These are phyloP conservation scores for Ploettnerulaceae sp. DNA, from an alignment of 2,329 filamentous ascomycete genomes.

Conservation along the genomic window DNA sequence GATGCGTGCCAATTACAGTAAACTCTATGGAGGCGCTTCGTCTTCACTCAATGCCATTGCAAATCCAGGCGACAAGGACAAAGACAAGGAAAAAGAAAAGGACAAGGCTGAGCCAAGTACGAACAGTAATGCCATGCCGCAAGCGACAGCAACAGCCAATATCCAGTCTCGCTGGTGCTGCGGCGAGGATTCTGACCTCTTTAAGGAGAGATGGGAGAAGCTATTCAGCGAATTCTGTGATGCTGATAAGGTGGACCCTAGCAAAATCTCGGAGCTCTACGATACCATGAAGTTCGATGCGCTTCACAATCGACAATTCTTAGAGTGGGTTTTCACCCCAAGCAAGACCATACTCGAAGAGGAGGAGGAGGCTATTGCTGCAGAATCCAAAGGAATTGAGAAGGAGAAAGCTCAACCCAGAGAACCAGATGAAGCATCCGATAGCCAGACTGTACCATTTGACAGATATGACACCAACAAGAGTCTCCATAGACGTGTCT, in stretches of 20 bases:
- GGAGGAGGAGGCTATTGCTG: slow-evolving; percentile 41
- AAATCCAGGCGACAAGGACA: slow-evolving; percentile 40
- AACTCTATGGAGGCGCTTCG: slow-evolving; percentile 63
- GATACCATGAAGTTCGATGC: slow-evolving; percentile 99
- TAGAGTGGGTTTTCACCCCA: slow-evolving; percentile 97
- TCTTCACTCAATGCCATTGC: slow-evolving; percentile 56
- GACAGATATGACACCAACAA: slow-evolving; percentile 29
- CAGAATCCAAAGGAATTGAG: slow-evolving; percentile 30
- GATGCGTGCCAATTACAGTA: slow-evolving; percentile 90
- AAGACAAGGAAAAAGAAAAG: slow-evolving; percentile 27
- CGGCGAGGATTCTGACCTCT: slow-evolving; percentile 89
- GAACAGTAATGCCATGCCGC: slow-evolving; percentile 48
- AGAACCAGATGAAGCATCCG: slow-evolving; percentile 21
- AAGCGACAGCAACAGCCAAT: slow-evolving; percentile 56
- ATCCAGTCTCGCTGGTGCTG: slow-evolving; percentile 96
- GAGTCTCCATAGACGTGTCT: slow-evolving; percentile 44
- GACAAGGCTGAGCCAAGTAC: slow-evolving; percentile 32
- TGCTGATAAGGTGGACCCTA: slow-evolving; percentile 95
- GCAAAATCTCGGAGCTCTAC: slow-evolving; percentile 97
- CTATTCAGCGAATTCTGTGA: slow-evolving; percentile 95
- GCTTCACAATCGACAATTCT: slow-evolving; percentile 89
- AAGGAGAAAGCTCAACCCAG: slow-evolving; percentile 28
- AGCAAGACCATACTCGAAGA: slow-evolving; percentile 73
- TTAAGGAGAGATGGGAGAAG: slow-evolving; percentile 97
- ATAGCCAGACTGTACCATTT: slow-evolving; percentile 22